Conservation (phyloP, 495 filamentous ascomycete genomes). For the Xylaria grammica region DNA sequence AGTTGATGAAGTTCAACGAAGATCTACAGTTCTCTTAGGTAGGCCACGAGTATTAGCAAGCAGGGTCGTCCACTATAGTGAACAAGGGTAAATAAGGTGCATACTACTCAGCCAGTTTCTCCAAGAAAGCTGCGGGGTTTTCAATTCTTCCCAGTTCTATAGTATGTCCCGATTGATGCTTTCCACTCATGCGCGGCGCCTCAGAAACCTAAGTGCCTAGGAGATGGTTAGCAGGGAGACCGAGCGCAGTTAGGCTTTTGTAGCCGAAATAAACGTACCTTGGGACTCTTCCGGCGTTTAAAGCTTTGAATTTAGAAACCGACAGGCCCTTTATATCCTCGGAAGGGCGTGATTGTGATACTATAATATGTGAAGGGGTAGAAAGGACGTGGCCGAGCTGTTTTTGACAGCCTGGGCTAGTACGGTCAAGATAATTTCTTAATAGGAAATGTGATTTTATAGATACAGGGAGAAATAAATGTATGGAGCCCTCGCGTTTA, state of each 20-base stretch:
- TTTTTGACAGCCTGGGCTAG: background rate
- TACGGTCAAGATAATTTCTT: background rate
- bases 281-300: background rate
- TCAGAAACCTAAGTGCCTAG: background rate
- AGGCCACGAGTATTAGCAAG: slow-evolving; percentile 3
- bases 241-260: background rate
- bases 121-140: background rate
- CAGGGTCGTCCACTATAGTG: background rate
- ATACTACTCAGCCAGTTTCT: background rate
- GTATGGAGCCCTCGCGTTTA: no score
- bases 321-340: background rate
- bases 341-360: background rate
- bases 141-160: background rate
- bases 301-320: background rate
- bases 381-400: background rate
- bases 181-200: background rate
- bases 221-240: background rate
- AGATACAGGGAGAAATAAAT: no score
- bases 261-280: background rate
- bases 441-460: background rate
- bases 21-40: background rate
- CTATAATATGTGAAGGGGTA: background rate
- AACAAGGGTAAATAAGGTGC: background rate
- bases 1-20: background rate
- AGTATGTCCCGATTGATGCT: background rate